Conservation (phyloP, 1,284 basidiomycete species). For the Amylostereum areolatum region DNA sequence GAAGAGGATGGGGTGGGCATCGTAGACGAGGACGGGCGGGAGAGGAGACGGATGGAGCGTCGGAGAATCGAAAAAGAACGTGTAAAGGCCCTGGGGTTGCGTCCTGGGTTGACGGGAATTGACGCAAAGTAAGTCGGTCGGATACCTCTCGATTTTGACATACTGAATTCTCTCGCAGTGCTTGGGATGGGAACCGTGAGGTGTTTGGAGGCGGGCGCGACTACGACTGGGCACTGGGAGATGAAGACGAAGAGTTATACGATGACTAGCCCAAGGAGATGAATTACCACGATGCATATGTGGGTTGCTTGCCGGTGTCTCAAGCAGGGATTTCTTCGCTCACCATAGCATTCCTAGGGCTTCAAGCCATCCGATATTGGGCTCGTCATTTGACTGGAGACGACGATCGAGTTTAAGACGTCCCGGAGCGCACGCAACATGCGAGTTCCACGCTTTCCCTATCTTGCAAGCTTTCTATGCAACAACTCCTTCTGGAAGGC, state of each 20-base stretch:
- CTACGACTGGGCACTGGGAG: conserved; percentile 90
- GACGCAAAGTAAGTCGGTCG: conserved; percentile 69
- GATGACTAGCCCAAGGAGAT: conserved; percentile 62
- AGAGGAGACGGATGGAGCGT: conserved; percentile 65
- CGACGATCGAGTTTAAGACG: conserved; percentile 87
- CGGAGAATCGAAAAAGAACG: conserved; percentile 60
- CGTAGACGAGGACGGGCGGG: conserved; percentile 70
- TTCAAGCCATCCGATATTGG: conserved; percentile 97
- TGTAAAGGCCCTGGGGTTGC: conserved; percentile 53
- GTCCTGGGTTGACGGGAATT: conserved; percentile 80
- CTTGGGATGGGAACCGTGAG: conserved; percentile 95
- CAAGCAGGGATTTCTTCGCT: conserved; percentile 1
- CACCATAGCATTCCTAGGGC: conserved; percentile 49
- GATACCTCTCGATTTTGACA: conserved; percentile 6
- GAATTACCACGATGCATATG: conserved; percentile 68
- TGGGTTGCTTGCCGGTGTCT: conserved; percentile 40
- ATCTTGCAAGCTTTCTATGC: conserved; percentile 60
- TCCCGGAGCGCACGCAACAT: conserved; percentile 96
- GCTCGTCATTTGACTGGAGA: conserved; percentile 90
- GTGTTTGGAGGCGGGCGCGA: conserved; percentile 98
- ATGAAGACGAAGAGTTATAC: conserved; percentile 62
- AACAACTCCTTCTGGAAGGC: conserved; percentile 59
- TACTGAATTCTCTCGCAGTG: conserved; percentile 43
- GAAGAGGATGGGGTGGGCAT: conserved; percentile 68
- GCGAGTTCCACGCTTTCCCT: conserved; percentile 79